Percentiles rank a stretch among this genome's conserved stretches.
Evolutionary conservation across 805 yeast species (phyloP).

Genomic region (Candida awuae): DNA sequence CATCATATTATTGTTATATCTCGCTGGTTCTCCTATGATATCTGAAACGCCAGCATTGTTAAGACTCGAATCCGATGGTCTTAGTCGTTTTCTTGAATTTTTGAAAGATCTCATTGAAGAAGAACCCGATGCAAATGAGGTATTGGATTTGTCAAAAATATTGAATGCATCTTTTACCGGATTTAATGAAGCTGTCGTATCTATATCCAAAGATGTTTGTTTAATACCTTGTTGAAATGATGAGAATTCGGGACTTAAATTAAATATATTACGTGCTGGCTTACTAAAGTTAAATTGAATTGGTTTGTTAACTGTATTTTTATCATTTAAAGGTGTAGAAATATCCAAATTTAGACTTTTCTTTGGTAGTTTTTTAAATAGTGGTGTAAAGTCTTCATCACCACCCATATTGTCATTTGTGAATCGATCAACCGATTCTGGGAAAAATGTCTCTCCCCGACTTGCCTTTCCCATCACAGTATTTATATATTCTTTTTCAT

Average conservation of each 20-base stretch:
- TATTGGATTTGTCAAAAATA: conserved; percentile 18
- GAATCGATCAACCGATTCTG: conserved; percentile 11
- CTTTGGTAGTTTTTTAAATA: conserved; percentile 1
- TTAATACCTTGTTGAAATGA: conserved; percentile 20
- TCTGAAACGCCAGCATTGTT: background rate
- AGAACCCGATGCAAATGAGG: conserved; percentile 5
- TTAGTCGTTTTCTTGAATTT: conserved; percentile 17
- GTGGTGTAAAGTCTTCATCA: conserved; percentile 14
- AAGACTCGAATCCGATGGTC: conserved; percentile 2
- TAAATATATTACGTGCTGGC: conserved; percentile 7
- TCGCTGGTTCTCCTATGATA: conserved; percentile 1
- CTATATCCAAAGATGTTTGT: conserved; percentile 12
- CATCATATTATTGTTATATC: too few relatives aligned
- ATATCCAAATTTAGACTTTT: background rate
- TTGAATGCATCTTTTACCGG: conserved; percentile 27
- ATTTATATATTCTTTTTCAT: conserved; percentile 12
- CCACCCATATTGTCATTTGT: conserved; percentile 11
- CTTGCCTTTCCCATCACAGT: conserved; percentile 22
- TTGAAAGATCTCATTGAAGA: conserved; percentile 8
- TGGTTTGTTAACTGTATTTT: background rate
- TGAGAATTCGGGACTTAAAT: conserved; percentile 17
- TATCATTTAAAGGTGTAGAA: conserved; percentile 3
- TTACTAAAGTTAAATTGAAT: conserved; percentile 4
- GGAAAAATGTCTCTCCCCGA: conserved; percentile 22
- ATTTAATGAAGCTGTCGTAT: conserved; percentile 17